Evolutionary conservation across 176 grass and related monocot genomes (phyloP), one percentile per base, ranked within the genome.

Genomic region (Oryza officinalis): DNA sequence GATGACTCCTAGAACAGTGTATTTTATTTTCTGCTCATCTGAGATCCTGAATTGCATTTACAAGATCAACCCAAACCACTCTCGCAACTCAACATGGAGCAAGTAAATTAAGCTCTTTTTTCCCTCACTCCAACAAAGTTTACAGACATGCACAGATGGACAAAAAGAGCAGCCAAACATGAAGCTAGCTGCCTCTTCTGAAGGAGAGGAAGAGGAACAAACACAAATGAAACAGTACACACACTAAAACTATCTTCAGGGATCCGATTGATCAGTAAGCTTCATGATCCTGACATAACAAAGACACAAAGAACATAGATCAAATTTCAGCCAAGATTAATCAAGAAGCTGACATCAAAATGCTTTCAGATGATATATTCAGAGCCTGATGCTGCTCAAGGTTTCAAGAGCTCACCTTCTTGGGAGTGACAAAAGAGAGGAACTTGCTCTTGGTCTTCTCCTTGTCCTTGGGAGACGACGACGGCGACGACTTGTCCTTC

Each of bases 361-460:
- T 1, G 1, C 17, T 25, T 41, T 2, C 33, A n/a, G 11, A 41
- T 5, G 22, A 70, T 18, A 70, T 0, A 6, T 10, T 50, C 20
- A 72, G 18, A 23, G 22, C 1, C 10, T 64, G 38, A 74, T 74
- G 27, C 18, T 40, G 20, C 50, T 44, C 32, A 28, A 14, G 46
- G 43, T 26, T 43, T 43, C 30, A 37, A 10, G 47, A 57, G 4
- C 17, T 43, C 31, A 90, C 93, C 90, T 89, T 97, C 80, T 88
- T 93, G 38, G 86, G 46, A 3, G 81, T 75, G 60, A 84, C 84
- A 54, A 97, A 93, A 27, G 70, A 33, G 11, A 91, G 57, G 65
- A 94, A 94, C 78, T 82, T 97, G 76, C 75, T 97, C 87, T 90
- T 92, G 82, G 81, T 64, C 25, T 84, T 97, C 35, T 89, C 86